A percentile compares a stretch with the other conserved stretches of the same genome.
phyloP scores from a whole-genome alignment of 352 stramenopile species.

The Pythium volutum region DNA sequence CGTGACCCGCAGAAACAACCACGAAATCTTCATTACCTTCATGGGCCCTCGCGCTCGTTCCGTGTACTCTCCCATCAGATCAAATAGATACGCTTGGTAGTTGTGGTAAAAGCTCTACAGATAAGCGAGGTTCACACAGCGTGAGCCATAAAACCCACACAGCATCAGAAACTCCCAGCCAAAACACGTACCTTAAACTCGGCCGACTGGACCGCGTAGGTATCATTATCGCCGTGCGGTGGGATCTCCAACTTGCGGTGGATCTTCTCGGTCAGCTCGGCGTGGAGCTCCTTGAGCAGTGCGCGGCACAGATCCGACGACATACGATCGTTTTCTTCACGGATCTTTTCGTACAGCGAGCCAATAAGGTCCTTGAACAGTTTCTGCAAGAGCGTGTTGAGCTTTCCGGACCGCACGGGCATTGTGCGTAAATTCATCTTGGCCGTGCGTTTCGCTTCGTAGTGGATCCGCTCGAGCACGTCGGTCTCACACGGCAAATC shows the following conservation, averaged over 20 bases:
- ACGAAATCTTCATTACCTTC: conserved; percentile 32
- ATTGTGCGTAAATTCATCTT: conserved; percentile 58
- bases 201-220: conserved; percentile 60
- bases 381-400: conserved; percentile 62
- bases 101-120: conserved; percentile 66
- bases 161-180: neutral
- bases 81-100: conserved; percentile 65
- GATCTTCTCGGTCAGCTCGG: conserved; percentile 54
- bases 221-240: conserved; percentile 45
- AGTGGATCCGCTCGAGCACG: conserved; percentile 45
- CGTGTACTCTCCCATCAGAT: conserved; percentile 70
- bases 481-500: conserved; percentile 65
- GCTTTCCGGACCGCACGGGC: conserved; percentile 62
- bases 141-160: too few species aligned
- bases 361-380: conserved; percentile 74
- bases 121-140: neutral
- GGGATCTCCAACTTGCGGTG: conserved; percentile 47
- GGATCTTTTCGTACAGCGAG: conserved; percentile 59
- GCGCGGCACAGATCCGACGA: conserved; percentile 59
- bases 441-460: conserved; percentile 45
- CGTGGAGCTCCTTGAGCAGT: conserved; percentile 53
- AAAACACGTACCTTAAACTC: conserved; percentile 56
- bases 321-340: conserved; percentile 70
- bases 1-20: neutral
- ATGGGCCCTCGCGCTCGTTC: conserved; percentile 57